A percentile compares a stretch with the other conserved stretches of the same genome.
phyloP scores from a whole-genome alignment of 805 yeast genomes.

The Kuraishia molischiana region DNA sequence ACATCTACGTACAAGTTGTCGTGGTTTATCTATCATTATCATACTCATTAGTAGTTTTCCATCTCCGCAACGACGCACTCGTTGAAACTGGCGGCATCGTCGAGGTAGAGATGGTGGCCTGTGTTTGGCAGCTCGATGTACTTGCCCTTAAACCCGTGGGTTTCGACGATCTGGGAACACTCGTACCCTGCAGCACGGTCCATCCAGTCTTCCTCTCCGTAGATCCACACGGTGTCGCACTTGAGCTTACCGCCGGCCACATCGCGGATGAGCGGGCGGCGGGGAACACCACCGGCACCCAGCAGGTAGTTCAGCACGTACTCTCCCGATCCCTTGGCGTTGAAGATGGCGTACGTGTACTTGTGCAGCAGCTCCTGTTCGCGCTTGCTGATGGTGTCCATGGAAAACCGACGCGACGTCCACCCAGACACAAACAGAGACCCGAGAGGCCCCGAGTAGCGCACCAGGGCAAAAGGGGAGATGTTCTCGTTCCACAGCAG shows the following conservation, averaged over 20 bases:
- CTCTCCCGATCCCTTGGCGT: conserved; percentile 86
- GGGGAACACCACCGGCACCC: conserved; percentile 87
- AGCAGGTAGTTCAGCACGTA: conserved; percentile 76
- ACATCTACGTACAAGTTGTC: too few relatives aligned
- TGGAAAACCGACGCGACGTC: conserved; percentile 66
- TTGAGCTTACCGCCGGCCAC: conserved; percentile 39
- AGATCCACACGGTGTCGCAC: conserved; percentile 71
- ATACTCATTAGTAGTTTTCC: too few relatives aligned
- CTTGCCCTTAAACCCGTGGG: conserved; percentile 9
- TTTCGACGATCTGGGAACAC: conserved; percentile 24
- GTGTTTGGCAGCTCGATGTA: conserved; percentile 34
- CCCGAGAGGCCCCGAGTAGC: conserved; percentile 75
- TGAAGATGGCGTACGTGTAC: conserved; percentile 79
- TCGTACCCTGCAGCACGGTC: conserved; percentile 37
- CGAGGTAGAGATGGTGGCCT: conserved; percentile 78
- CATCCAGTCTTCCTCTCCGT: conserved; percentile 73
- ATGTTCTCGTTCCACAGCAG: conserved; percentile 69
- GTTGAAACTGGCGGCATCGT: conserved; percentile 49
- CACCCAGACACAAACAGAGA: conserved; percentile 82
- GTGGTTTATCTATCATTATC: conserved; percentile 3
- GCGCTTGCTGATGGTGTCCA: conserved; percentile 20
- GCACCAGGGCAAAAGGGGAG: conserved; percentile 76
- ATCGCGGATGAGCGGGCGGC: conserved; percentile 56
- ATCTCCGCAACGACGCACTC: conserved; percentile 39
- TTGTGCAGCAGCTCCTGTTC: conserved; percentile 54